Evolutionary conservation across 805 yeast species (phyloP), one percentile per base, ranked within the genome.

Genomic region (Hanseniaspora meyeri): DNA sequence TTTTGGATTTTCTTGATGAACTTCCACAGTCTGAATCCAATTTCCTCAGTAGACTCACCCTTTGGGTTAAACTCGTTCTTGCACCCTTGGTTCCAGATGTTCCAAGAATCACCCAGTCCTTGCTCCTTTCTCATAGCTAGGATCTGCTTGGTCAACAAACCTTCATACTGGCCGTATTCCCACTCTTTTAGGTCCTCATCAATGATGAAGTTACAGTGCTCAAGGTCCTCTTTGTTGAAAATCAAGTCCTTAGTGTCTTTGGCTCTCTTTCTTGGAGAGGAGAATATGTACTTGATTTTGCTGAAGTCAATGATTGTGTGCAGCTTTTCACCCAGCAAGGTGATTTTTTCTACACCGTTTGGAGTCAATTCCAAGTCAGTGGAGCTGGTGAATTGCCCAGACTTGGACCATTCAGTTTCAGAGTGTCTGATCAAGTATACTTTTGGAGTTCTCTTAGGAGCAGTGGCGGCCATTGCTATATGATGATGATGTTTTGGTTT

Each of bases 91-190:
- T 80, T 70, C 95, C 96, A 90, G 66, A 91, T 89, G 55, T 76
- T 72, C 96, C 96, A 89, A 32, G 70, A 62, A 14, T 45, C 48
- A 12, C 51, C 50, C 4, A 53, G 32, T 9, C 57, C 57, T 46
- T 53, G 57, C n/a, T 53, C 57, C 31, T 71, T 70, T 66, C 95
- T 79, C 61, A 80, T 68, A 14, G 73, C 78, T 46, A 76, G 71
- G 67, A 90, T 88, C 63, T 90, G 80, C 7, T 71, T 67, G 1
- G 95, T 85, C 57, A 76, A 66, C 61, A 82, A 68, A 5, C 97
- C 97, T 73, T 91, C 97, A 68, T 91, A 91, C 65, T 87, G 93
- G 62, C 97, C 97, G 64, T 91, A 91, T 62, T 87, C 95, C 97
- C 97, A 91, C 70, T 91, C 97, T 62, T 93, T 78, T 51, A 89